Percentiles rank a stretch among this genome's conserved stretches.
These are phyloP conservation scores for Ogataea dorogensis DNA, from an alignment of 805 yeast genomes.

Conservation along the genomic window DNA sequence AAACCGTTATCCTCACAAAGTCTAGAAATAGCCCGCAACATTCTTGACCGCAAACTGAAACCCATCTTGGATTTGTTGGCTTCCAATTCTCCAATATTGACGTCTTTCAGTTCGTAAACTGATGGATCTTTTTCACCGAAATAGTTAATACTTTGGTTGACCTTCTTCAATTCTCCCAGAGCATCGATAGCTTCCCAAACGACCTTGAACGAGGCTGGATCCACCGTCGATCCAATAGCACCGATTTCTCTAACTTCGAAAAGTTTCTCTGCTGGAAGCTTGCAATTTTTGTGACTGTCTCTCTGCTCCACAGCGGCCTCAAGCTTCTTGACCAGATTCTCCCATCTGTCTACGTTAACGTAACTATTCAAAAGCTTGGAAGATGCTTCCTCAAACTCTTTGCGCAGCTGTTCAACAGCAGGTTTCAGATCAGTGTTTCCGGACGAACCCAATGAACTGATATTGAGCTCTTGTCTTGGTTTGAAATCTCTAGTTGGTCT, in stretches of 20 bases:
- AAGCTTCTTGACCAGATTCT: background rate
- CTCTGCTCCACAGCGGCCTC: slow-evolving; percentile 5
- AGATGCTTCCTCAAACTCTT: background rate
- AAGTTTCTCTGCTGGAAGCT: slow-evolving; percentile 4
- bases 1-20: slow-evolving; percentile 25
- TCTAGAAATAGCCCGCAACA: slow-evolving; percentile 30
- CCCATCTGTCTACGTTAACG: slow-evolving; percentile 1
- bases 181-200: slow-evolving; percentile 8
- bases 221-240: slow-evolving; percentile 4
- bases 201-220: background rate
- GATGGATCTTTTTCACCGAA: slow-evolving; percentile 4
- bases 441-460: too few relatives aligned
- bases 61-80: slow-evolving; percentile 28
- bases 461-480: too few relatives aligned
- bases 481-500: background rate
- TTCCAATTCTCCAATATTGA: slow-evolving; percentile 22
- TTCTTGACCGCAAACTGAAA: slow-evolving; percentile 28
- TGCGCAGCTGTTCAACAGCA: too few relatives aligned
- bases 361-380: background rate
- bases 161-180: slow-evolving; percentile 1
- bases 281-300: slow-evolving; percentile 1
- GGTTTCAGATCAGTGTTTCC: too few relatives aligned
- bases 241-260: background rate
- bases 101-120: slow-evolving; percentile 8
- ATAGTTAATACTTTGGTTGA: slow-evolving; percentile 4